A percentile compares a stretch with the other conserved stretches of the same genome.
phyloP scores from a whole-genome alignment of 2,329 filamentous ascomycete genomes.

The Colletotrichum tofieldiae region DNA sequence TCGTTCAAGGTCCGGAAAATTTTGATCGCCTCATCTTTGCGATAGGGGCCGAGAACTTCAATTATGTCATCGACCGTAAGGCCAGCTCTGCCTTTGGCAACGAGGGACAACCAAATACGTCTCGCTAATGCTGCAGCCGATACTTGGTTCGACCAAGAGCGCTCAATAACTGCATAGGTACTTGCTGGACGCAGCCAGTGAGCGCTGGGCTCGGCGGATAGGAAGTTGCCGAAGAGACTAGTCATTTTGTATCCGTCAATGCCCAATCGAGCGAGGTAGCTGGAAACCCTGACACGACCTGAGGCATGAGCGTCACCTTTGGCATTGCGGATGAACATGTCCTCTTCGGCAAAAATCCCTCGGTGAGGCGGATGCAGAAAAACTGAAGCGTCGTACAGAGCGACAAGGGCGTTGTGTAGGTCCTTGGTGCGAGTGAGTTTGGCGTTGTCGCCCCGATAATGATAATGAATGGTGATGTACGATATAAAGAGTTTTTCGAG shows the following conservation, averaged over 20 bases:
- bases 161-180: conserved; percentile 48
- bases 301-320: conserved; percentile 46
- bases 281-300: conserved; percentile 45
- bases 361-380: conserved; percentile 46
- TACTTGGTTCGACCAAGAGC: conserved; percentile 47
- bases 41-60: conserved; percentile 48
- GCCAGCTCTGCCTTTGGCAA: conserved; percentile 44
- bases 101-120: conserved; percentile 51
- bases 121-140: conserved; percentile 48
- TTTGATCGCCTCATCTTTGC: conserved; percentile 45
- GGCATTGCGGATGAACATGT: conserved; percentile 48
- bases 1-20: conserved; percentile 45
- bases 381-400: conserved; percentile 48
- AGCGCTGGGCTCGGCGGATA: conserved; percentile 45
- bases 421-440: conserved; percentile 44
- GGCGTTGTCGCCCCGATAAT: conserved; percentile 46
- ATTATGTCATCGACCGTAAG: conserved; percentile 47
- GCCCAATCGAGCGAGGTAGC: conserved; percentile 47
- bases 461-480: conserved; percentile 51
- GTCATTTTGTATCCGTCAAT: conserved; percentile 48
- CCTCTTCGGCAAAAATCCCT: conserved; percentile 46
- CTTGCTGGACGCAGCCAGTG: conserved; percentile 48
- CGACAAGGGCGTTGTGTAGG: conserved; percentile 49
- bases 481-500: conserved; percentile 50
- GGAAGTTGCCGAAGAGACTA: conserved; percentile 49